Percentiles rank a stretch among this genome's conserved stretches.
Conservation (phyloP, 257 asterid species). For the Ocimum tenuiflorum region DNA sequence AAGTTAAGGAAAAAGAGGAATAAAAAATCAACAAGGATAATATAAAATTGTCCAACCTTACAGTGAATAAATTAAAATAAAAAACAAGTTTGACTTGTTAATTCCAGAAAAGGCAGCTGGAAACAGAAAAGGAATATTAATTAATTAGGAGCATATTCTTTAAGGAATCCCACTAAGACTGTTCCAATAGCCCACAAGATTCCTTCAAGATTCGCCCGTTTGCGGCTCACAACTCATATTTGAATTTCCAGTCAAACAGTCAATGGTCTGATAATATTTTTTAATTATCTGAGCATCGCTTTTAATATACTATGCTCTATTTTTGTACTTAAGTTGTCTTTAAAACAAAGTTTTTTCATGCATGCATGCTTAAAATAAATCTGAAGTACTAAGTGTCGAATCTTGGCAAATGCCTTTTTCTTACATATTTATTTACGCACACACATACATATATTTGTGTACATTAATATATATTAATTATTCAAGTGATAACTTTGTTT, state of each 20-base stretch:
- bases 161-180: slow-evolving; percentile 24
- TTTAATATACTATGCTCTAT: background rate
- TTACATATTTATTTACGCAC: too few relatives aligned
- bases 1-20: too few relatives aligned
- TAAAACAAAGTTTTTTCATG: background rate
- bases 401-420: background rate
- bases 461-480: background rate
- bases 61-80: background rate
- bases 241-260: slow-evolving; percentile 14
- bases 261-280: slow-evolving; percentile 4
- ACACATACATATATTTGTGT: too few relatives aligned
- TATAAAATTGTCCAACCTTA: background rate
- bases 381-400: background rate
- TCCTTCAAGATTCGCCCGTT: slow-evolving; percentile 30
- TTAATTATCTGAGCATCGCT: background rate
- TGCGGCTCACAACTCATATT: slow-evolving; percentile 24
- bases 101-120: background rate
- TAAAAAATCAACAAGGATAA: too few relatives aligned
- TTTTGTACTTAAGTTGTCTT: background rate
- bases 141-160: slow-evolving; percentile 22
- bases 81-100: background rate
- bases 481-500: background rate
- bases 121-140: slow-evolving; percentile 1
- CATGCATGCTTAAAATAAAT: background rate
- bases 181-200: slow-evolving; percentile 20